Base-by-base conservation (phyloP, 2,329 filamentous ascomycete species). In the Fusarium armeniacum region DNA sequence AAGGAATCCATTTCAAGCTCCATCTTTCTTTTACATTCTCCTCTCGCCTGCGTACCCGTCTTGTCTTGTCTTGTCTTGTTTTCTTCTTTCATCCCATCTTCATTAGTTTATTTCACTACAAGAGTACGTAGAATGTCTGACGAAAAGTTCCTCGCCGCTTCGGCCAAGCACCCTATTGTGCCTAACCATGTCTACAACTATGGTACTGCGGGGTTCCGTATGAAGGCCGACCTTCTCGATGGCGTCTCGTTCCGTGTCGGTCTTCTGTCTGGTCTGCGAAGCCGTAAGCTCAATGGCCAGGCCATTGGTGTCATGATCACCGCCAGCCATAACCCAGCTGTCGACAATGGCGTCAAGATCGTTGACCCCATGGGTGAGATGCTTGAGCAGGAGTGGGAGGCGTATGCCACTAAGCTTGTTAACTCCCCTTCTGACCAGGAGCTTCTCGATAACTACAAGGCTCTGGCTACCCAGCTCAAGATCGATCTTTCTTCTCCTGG, bases 331-430 rank as follows among this genome's bases (percentile, higher is more conserved):
- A 97, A 97, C 82, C 93, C 93, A 20, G 91, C 94, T 35, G 86
- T 89, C 74, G 94, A 97, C 82, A 97, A 97, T 80, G 94, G 94
- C 53, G 91, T 97, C 79, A 97, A 97, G 86, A 89, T 99, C 73
- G 93, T 99, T 69, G 96, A 99, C 80, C 96, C 96, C 15, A 92
- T 97, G 90, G 95, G 96, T 71, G 96, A 98, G 81, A 98, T 98
- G 96, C 87, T 97, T 51, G 93, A 97, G 87, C 91, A 94, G 80
- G 92, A 95, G 65, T 99, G 96, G 96, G 96, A 99, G 83, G 84
- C 85, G 38, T 91, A 94, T 79, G 94, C 94, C 56, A 98, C 96
- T 36, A 87, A 87, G 75, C 90, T 99, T 67, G 94, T 97, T 77
- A 99, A 99, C 81, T 90, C 92, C 68, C 83, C 89, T 20, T 88